Evolutionary conservation across 768 basidiomycete species (phyloP), one percentile per base, ranked within the genome.

Genomic region (Mycena kentingensis): DNA sequence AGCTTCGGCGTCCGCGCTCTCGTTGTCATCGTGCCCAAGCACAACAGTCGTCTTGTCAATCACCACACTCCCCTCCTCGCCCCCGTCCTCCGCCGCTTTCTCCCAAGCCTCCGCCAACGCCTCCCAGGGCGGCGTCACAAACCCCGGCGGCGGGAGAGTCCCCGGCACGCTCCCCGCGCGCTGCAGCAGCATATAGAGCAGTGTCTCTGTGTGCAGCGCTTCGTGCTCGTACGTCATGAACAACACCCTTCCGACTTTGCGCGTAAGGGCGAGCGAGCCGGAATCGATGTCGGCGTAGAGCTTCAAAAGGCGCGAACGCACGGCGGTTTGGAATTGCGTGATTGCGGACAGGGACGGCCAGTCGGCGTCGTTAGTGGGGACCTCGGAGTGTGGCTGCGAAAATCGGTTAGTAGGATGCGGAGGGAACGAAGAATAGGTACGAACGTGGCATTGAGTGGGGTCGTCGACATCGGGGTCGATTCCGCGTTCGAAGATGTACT

Each of bases 381-480:
- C 96, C 60, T 87, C 77, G 0, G 94, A 97, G 68, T 98, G 97
- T 3, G 86, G 75, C 90, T 98, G 64, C 22, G 25, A 38, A 26
- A 27, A 34, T 16, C 41, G 1, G 37, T 34, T 7, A 50, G 42
- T 34, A 42, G 24, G 19, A n/a, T n/a, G 27, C 46, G 16, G 10
- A 15, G 22, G 4, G 10, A 26, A 52, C 15, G 10, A 27, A 12
- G n/a, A 29, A 28, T 16, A 26, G 18, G 19, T 3, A 69, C 85
- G 46, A 68, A 93, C 92, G 65, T 98, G 93, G 56, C 90, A 90
- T 66, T 85, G 73, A 4, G 81, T 83, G 0, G 93, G 92, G 62
- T 97, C 90, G 54, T 97, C 90, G 22, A 98, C 93, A 61, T 87
- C 83, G 0, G 97, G 97, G 60, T 98, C 97, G 61, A 99, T 96